phyloP scores from a whole-genome alignment of 306 rosid species.

The Begonia fuchsioides region DNA sequence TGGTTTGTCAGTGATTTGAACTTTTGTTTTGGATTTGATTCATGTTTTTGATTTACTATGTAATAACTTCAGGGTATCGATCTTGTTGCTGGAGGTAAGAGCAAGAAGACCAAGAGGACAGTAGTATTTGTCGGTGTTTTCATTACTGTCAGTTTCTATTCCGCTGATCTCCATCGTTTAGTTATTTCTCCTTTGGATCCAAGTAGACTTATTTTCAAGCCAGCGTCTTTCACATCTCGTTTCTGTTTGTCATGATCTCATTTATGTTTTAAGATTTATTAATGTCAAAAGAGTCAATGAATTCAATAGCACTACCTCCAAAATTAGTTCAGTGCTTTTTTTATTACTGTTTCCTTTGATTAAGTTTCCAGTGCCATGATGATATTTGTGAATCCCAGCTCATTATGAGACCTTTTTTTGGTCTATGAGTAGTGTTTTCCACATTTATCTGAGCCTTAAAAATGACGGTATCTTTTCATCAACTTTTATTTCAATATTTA shows the following conservation, averaged over 20 bases:
- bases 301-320: no score
- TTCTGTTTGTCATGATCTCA: no score
- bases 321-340: not conserved
- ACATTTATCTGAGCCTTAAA: slow-evolving; percentile 21
- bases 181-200: no score
- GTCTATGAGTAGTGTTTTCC: slow-evolving; percentile 27
- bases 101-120: slow-evolving; percentile 60
- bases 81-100: slow-evolving; percentile 78
- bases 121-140: not conserved
- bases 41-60: not conserved
- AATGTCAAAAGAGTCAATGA: no score
- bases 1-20: not conserved
- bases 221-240: no score
- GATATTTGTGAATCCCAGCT: slow-evolving; percentile 37
- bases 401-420: slow-evolving; percentile 33
- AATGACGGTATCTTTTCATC: no score
- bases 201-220: no score
- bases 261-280: no score
- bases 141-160: no score
- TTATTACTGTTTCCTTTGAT: no score
- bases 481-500: no score
- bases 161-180: no score
- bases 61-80: slow-evolving; percentile 29
- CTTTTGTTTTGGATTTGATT: not conserved
- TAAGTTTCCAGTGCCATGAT: slow-evolving; percentile 11